A percentile compares a stretch with the other conserved stretches of the same genome.
Conservation (phyloP, 139 green algal genomes). For the Picochlorum sp. region DNA sequence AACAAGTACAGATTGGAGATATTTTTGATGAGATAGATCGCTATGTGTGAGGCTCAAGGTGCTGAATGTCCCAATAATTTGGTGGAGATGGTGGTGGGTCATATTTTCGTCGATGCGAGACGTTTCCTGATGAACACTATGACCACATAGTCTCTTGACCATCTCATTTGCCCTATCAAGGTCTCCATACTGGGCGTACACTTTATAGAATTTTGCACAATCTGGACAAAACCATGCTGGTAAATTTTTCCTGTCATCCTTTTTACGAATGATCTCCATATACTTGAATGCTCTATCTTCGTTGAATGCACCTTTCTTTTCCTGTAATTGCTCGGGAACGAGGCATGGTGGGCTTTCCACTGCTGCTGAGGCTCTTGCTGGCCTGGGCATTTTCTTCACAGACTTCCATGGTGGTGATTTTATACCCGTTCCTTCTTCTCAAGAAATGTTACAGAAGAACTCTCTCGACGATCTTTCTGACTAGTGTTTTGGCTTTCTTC, state of each 20-base stretch:
- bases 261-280: slow-evolving; percentile 34
- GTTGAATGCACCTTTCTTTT: not conserved
- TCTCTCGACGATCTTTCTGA: too few relatives aligned
- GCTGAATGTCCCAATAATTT: slow-evolving; percentile 43
- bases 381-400: too few relatives aligned
- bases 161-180: not conserved
- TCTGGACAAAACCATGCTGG: slow-evolving; percentile 34
- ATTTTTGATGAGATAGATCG: not conserved
- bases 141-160: slow-evolving; percentile 2
- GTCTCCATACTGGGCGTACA: slow-evolving; percentile 29
- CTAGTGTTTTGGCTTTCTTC: too few relatives aligned
- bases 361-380: too few relatives aligned
- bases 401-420: too few relatives aligned
- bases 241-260: slow-evolving; percentile 31
- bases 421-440: too few relatives aligned
- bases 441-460: too few relatives aligned
- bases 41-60: not conserved
- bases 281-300: slow-evolving; percentile 27
- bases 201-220: slow-evolving; percentile 37
- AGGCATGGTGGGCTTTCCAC: too few relatives aligned
- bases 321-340: too few relatives aligned
- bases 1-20: not conserved
- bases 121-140: slow-evolving; percentile 17
- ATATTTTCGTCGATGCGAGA: slow-evolving; percentile 34
- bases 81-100: slow-evolving; percentile 33